These are phyloP conservation scores for Vigna hirtella DNA, from an alignment of 306 rosid species.

Conservation along the genomic window DNA sequence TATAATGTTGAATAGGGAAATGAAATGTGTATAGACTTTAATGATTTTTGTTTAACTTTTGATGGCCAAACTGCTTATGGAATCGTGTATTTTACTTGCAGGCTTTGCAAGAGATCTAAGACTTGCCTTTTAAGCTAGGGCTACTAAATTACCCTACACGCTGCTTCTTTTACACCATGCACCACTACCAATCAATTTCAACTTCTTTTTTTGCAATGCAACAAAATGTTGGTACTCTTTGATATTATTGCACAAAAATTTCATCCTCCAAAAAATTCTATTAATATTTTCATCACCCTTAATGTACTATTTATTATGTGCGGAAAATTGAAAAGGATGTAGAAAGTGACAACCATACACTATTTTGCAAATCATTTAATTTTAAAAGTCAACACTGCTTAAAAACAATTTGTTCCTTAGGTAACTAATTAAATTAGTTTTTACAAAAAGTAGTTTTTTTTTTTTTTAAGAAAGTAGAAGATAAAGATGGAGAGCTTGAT, in stretches of 20 bases:
- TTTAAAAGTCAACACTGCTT: background rate
- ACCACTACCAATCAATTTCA: background rate
- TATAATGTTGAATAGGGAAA: conserved; percentile 56
- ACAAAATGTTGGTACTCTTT: background rate
- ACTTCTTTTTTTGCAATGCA: conserved; percentile 47
- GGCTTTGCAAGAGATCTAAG: conserved; percentile 53
- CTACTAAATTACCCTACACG: conserved; percentile 20
- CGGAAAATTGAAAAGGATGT: background rate
- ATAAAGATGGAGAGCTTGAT: conserved; percentile 29
- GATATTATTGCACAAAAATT: background rate
- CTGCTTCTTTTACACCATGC: conserved; percentile 38
- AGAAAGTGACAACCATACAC: background rate
- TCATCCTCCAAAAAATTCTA: background rate
- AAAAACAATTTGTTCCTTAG: background rate
- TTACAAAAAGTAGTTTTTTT: no score
- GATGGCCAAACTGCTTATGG: conserved; percentile 55
- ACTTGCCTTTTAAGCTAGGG: conserved; percentile 54
- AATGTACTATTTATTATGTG: background rate
- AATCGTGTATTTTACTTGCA: conserved; percentile 55
- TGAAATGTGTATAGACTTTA: conserved; percentile 56
- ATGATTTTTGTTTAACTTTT: conserved; percentile 61
- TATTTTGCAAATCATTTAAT: background rate
- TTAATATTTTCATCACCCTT: background rate
- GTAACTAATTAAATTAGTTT: background rate
- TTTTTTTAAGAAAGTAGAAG: background rate